Percentiles rank a stretch among this genome's conserved stretches.
Conservation (phyloP, 2,329 filamentous ascomycete species). For the Curvularia eragrostidis region DNA sequence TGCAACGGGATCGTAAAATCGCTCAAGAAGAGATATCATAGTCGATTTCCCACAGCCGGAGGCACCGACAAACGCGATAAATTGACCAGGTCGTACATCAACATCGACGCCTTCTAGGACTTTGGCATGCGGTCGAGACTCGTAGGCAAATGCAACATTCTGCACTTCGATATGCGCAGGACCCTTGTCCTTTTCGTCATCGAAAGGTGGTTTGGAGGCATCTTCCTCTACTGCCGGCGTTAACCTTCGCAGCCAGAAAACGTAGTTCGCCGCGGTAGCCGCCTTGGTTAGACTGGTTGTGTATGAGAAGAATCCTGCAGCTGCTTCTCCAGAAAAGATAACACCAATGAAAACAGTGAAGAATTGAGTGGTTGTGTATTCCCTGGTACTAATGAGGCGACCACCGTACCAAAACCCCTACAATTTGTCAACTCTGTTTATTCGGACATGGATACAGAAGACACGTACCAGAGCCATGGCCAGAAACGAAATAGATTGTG, state of each 20-base stretch:
- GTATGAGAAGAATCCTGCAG: conserved; percentile 90
- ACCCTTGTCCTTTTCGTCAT: conserved; percentile 43
- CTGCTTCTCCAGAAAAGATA: conserved; percentile 60
- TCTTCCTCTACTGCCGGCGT: conserved; percentile 50
- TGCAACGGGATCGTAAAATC: conserved; percentile 88
- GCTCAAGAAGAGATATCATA: conserved; percentile 86
- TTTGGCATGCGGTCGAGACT: conserved; percentile 75
- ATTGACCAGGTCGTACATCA: conserved; percentile 70
- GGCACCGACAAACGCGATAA: conserved; percentile 87
- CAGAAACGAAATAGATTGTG: conserved; percentile 73
- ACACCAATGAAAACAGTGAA: conserved; percentile 80
- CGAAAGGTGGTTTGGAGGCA: conserved; percentile 38
- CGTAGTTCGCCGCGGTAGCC: conserved; percentile 74
- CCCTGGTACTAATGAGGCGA: conserved; percentile 45
- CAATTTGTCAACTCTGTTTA: background rate
- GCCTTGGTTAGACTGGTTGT: conserved; percentile 97
- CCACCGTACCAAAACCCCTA: conserved; percentile 49
- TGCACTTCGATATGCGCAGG: conserved; percentile 49
- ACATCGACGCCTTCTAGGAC: conserved; percentile 85
- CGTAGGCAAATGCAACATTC: conserved; percentile 82
- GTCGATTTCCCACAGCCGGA: conserved; percentile 95
- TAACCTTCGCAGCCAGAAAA: conserved; percentile 53
- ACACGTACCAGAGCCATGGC: conserved; percentile 35
- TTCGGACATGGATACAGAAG: background rate
- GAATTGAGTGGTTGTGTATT: conserved; percentile 80